Evolutionary conservation across 1,139 yeast genomes (phyloP).

Genomic region (Debaryomyces udenii): DNA sequence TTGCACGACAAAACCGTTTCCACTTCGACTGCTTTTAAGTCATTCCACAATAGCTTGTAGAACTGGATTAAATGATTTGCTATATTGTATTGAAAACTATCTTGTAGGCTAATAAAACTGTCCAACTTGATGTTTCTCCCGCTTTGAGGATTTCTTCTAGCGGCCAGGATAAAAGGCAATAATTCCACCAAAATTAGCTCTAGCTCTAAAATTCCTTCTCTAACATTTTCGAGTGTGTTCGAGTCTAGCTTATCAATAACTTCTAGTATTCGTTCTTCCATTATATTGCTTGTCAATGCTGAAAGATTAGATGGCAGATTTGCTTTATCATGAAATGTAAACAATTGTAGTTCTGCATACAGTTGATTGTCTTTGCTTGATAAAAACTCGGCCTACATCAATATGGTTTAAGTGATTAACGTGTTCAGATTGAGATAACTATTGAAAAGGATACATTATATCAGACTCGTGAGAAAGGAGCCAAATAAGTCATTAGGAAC

Average conservation of each 20-base stretch:
- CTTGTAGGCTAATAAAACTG: conserved; percentile 53
- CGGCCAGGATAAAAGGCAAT: conserved; percentile 27
- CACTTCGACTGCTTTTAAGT: conserved; percentile 11
- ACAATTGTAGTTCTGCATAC: conserved; percentile 9
- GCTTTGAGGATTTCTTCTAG: conserved; percentile 19
- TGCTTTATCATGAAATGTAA: conserved; percentile 8
- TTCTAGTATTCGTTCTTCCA: conserved; percentile 20
- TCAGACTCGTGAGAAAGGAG: too few relatives aligned
- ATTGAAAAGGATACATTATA: not conserved
- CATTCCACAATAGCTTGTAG: conserved; percentile 22
- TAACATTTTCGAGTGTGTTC: conserved; percentile 10
- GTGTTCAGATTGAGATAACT: not conserved
- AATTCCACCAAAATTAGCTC: conserved; percentile 24
- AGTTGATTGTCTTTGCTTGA: not conserved
- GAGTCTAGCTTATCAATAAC: conserved; percentile 23
- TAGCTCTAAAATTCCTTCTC: conserved; percentile 20
- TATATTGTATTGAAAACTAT: conserved; percentile 52
- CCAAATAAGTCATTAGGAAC: not conserved
- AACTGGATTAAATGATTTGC: conserved; percentile 37
- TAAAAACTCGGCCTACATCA: conserved; percentile 1
- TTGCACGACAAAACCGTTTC: conserved; percentile 31
- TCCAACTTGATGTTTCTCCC: conserved; percentile 25
- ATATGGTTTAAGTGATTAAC: not conserved
- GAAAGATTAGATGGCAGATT: not conserved
- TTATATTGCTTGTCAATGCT: conserved; percentile 3